Evolutionary conservation across 345 rosid genomes (phyloP), one percentile per base, ranked within the genome.

Genomic region (Anacardium occidentale): DNA sequence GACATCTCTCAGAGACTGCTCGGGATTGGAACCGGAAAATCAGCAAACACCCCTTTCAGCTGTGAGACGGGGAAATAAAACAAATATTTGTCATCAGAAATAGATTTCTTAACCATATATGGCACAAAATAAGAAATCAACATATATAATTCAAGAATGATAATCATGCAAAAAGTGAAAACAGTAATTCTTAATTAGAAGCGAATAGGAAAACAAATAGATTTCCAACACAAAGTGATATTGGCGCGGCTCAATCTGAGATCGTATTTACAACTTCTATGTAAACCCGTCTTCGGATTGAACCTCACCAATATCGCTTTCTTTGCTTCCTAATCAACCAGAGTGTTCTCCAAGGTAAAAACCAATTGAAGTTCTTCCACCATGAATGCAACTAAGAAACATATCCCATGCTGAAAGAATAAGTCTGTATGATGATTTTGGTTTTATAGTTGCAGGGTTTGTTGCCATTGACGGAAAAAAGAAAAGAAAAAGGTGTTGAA

Each of bases 171-270:
- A 1, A 29, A 29, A 29, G 3, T 29, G 32, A 29, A 1, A 29
- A 29, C 32, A 37, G 42, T 37, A 59, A 59, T 59, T 59, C 7
- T 9, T 15, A 15, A 0, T 34, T 34, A 17, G 2, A 60, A 65
- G 55, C 24, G 40, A 74, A 40, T 45, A 50, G 71, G 76, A 74
- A 78, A 69, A 66, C 64, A 67, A n/a, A 32, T 25, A 55, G 24
- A 48, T 65, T 25, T 58, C 29, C 22, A n/a, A 13, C 1, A 9
- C 40, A 79, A 87, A 88, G 93, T 90, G 96, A 90, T 90, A 90
- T 90, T 90, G 96, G 96, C 96, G 93, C 96, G 96, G 96, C 96
- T 90, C 93, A 90, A 90, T 90, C 96, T 80, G 96, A 90, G 96
- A 90, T 84, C 90, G 89, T 75, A 80, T 71, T 84, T 85, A 87